Evolutionary conservation across 2,329 filamentous ascomycete species (phyloP), one percentile per base, ranked within the genome.

Genomic region (Pseudogymnoascus sp.): DNA sequence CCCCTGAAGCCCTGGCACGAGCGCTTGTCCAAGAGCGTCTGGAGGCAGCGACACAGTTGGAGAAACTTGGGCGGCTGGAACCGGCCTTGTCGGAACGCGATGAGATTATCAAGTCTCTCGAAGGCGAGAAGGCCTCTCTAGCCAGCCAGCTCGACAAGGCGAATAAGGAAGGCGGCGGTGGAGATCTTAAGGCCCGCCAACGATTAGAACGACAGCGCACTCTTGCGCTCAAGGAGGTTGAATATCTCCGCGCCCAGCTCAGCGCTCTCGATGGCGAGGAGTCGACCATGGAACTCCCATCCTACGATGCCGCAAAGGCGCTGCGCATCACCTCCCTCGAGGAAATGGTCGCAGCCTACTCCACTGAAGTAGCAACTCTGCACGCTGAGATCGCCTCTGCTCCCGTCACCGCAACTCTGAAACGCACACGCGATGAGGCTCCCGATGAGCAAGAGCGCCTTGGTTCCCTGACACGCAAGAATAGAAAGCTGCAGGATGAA

Each of bases 221-320:
- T 0, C 82, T 99, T 6, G 91, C 92, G 0, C 82, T 91, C 23
- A 97, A 97, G 72, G 95, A 99, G 73, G 91, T 94, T 0, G 92
- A 97, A 68, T 96, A 96, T 73, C 82, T 99, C 5, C 89, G 94
- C 21, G 93, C 91, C 0, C 94, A 99, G 74, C 82, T 97, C 62
- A 92, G 92, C 76, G 88, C 90, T 0, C 89, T 95, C 65, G 91
- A 97, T 70, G 84, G 85, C 0, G 94, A 99, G 74, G 92, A 97
- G 70, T 84, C 86, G 62, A 92, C 92, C 0, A 89, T 97, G 77
- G 86, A 93, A 63, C 85, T 90, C 0, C 90, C 91, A 35, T 86
- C 84, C 47, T 88, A 89, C 62, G 91, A 99, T 70, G 84, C 89
- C 67, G 82, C 85, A 18, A 93, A 92, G 66, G 78, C 82, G 0